These are phyloP conservation scores for Lipomyces sp. DNA, from an alignment of 805 yeast species.

Conservation along the genomic window DNA sequence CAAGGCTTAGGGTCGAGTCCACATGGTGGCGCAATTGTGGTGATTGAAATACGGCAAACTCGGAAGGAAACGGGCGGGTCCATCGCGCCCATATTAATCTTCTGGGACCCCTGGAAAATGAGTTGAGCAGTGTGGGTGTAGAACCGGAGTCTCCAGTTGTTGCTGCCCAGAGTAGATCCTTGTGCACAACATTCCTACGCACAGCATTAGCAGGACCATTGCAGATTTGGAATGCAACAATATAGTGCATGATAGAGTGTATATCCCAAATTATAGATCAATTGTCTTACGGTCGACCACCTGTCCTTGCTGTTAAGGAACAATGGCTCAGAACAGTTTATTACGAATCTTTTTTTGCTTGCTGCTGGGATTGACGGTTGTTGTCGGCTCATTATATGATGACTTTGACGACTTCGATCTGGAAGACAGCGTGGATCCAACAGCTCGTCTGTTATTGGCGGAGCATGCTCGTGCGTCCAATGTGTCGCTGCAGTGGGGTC, in stretches of 20 bases:
- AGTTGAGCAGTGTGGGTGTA: too few species aligned
- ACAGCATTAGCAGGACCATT: not conserved
- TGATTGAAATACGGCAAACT: too few species aligned
- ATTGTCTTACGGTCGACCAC: not conserved
- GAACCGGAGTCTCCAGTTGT: too few species aligned
- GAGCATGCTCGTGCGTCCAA: conserved; percentile 50
- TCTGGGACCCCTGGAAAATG: too few species aligned
- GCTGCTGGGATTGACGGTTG: not conserved
- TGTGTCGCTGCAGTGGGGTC: conserved; percentile 81
- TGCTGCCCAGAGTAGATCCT: too few species aligned
- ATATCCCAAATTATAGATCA: not conserved
- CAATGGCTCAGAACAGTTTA: not conserved
- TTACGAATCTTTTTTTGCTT: not conserved
- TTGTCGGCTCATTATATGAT: not conserved
- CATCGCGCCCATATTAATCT: too few species aligned
- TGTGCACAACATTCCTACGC: not conserved
- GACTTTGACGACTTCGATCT: not conserved
- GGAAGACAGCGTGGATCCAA: not conserved
- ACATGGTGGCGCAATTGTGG: too few species aligned
- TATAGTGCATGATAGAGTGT: not conserved
- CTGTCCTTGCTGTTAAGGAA: not conserved
- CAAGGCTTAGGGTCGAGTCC: too few species aligned
- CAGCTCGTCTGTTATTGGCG: not conserved
- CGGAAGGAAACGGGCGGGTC: too few species aligned
- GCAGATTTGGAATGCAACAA: not conserved